Evolutionary conservation across 345 rosid species (phyloP).

Genomic region (Camelina laxa): DNA sequence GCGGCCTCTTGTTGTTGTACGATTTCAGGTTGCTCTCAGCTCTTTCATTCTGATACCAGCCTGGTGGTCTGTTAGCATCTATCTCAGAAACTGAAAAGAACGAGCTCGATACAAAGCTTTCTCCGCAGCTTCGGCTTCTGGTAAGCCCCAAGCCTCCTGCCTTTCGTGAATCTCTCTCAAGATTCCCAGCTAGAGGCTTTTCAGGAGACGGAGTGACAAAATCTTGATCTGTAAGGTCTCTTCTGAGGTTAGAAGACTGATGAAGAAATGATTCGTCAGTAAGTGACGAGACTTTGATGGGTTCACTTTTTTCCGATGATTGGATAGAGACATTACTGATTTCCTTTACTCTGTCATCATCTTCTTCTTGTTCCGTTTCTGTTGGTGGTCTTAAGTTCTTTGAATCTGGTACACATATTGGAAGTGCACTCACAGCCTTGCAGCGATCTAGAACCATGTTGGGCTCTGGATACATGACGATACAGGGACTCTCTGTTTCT

Average conservation of each 20-base stretch:
- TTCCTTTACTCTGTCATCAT: conserved; percentile 34
- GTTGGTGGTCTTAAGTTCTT: conserved; percentile 28
- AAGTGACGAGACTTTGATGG: conserved; percentile 41
- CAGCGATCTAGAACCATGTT: conserved; percentile 34
- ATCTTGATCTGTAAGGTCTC: conserved; percentile 39
- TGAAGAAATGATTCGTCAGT: conserved; percentile 49
- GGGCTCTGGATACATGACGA: conserved; percentile 42
- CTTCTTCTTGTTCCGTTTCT: conserved; percentile 27
- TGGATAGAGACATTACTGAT: conserved; percentile 27
- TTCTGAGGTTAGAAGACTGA: conserved; percentile 53
- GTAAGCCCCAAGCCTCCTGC: conserved; percentile 50
- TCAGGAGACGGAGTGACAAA: conserved; percentile 49
- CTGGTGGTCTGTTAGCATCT: conserved; percentile 49
- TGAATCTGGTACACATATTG: conserved; percentile 37
- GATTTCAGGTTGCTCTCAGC: conserved; percentile 47
- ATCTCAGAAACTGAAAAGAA: conserved; percentile 45
- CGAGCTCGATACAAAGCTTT: conserved; percentile 49
- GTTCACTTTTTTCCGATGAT: conserved; percentile 44
- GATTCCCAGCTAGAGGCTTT: conserved; percentile 46
- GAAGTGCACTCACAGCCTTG: conserved; percentile 40
- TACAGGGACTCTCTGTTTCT: conserved; percentile 52
- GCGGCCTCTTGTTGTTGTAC: conserved; percentile 39
- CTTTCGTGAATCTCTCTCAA: conserved; percentile 48
- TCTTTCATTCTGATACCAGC: conserved; percentile 48
- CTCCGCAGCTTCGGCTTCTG: conserved; percentile 76